A percentile compares a stretch with the other conserved stretches of the same genome.
Evolutionary conservation across 352 stramenopile genomes (phyloP).

Genomic region (Phytopythium litorale): DNA sequence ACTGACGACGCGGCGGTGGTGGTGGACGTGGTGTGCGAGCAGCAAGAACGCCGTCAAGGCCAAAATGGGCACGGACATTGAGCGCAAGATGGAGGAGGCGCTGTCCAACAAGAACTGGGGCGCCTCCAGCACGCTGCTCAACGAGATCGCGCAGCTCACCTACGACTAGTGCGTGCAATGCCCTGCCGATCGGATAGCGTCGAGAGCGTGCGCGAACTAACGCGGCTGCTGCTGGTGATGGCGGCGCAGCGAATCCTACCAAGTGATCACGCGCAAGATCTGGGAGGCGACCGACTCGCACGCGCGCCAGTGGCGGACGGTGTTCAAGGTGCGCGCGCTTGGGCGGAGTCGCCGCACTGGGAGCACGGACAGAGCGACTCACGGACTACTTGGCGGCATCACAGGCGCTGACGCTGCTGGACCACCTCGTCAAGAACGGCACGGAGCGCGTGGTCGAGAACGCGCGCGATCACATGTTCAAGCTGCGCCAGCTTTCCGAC

Average conservation of each 20-base stretch:
- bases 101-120: conserved; percentile 99
- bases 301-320: conserved; percentile 93
- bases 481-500: conserved; percentile 80
- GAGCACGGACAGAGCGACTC: too few relatives aligned
- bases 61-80: conserved; percentile 84
- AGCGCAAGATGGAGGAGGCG: conserved; percentile 91
- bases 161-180: conserved; percentile 88
- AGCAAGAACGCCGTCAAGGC: conserved; percentile 86
- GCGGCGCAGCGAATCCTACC: conserved; percentile 76
- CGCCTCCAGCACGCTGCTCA: conserved; percentile 96
- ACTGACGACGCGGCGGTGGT: too few relatives aligned
- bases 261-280: conserved; percentile 91
- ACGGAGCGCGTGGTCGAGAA: conserved; percentile 98
- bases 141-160: conserved; percentile 97
- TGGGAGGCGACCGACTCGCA: conserved; percentile 92
- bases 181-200: not conserved
- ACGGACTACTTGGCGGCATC: too few relatives aligned
- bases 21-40: not conserved
- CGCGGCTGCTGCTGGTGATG: not conserved
- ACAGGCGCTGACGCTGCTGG: conserved; percentile 89
- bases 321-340: conserved; percentile 91
- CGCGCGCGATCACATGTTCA: conserved; percentile 93
- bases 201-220: not conserved
- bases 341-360: too few relatives aligned
- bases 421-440: conserved; percentile 98